A percentile compares a stretch with the other conserved stretches of the same genome.
Evolutionary conservation across 2,329 filamentous ascomycete species (phyloP).

Genomic region (Fusarium citri): DNA sequence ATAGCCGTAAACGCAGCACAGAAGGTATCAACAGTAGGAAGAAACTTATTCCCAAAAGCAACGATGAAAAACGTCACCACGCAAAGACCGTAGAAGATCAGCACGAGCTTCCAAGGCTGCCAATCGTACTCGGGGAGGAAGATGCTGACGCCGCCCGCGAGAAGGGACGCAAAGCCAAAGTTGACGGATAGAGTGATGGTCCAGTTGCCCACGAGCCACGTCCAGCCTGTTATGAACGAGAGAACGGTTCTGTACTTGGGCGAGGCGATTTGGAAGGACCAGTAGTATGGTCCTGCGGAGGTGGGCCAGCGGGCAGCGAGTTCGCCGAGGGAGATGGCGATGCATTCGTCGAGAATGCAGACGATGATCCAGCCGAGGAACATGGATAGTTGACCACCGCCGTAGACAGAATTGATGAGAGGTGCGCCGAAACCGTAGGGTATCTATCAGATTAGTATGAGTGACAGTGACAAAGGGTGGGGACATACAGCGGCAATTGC

Average conservation of each 20-base stretch:
- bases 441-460: constrained; percentile 25
- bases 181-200: constrained; percentile 76
- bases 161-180: constrained; percentile 74
- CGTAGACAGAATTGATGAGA: constrained; percentile 41
- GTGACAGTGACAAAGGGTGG: too few relatives aligned
- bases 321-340: constrained; percentile 77
- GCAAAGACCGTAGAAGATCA: constrained; percentile 77
- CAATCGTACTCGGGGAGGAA: constrained; percentile 69
- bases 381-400: constrained; percentile 58
- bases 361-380: constrained; percentile 75
- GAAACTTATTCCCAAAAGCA: constrained; percentile 66
- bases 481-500: constrained; percentile 44
- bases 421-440: constrained; percentile 44
- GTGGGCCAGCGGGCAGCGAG: constrained; percentile 74
- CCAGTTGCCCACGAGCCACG: constrained; percentile 78
- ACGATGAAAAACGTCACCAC: constrained; percentile 73
- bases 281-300: constrained; percentile 76
- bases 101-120: constrained; percentile 76
- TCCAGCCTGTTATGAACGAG: constrained; percentile 80
- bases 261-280: constrained; percentile 75
- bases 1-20: constrained; percentile 77
- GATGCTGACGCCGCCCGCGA: constrained; percentile 73
- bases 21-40: constrained; percentile 76
- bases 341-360: constrained; percentile 76
- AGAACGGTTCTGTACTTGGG: constrained; percentile 69